phyloP scores from a whole-genome alignment of 306 rosid species.

The Hippophae gyantsensis region DNA sequence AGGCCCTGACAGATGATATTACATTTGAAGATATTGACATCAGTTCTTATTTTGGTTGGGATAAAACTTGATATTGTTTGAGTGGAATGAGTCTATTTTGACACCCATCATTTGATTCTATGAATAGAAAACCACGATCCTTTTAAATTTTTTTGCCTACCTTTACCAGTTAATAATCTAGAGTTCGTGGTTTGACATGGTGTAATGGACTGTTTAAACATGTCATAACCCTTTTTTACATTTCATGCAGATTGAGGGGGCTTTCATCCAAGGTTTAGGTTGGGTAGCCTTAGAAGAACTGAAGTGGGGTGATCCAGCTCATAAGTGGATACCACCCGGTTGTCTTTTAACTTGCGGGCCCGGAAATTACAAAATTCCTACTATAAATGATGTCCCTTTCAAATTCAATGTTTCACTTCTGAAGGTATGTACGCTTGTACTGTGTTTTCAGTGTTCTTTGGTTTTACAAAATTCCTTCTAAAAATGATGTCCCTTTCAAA shows the following conservation, averaged over 20 bases:
- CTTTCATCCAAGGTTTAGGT: constrained; percentile 91
- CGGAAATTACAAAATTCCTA: constrained; percentile 84
- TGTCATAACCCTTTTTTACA: not conserved
- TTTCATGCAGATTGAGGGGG: constrained; percentile 70
- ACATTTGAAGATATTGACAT: no score
- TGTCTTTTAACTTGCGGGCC: constrained; percentile 72
- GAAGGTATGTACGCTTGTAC: constrained; percentile 40
- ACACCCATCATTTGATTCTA: no score
- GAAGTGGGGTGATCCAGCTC: constrained; percentile 95
- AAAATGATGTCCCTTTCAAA: constrained; percentile 70
- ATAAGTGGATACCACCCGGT: constrained; percentile 75
- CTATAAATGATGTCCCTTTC: constrained; percentile 72
- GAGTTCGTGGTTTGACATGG: not conserved
- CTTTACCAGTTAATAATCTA: no score
- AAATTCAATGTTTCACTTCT: constrained; percentile 74
- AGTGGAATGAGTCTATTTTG: no score
- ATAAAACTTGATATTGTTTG: no score
- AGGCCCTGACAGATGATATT: no score
- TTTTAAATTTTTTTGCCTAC: no score
- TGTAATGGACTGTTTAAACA: not conserved
- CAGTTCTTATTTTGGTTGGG: no score
- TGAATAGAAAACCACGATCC: no score
- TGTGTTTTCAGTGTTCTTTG: no score
- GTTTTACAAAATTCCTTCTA: constrained; percentile 68
- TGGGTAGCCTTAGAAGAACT: constrained; percentile 94